Evolutionary conservation across 2,329 filamentous ascomycete species (phyloP), one percentile per base, ranked within the genome.

Genomic region (Ophiobolus disseminans): DNA sequence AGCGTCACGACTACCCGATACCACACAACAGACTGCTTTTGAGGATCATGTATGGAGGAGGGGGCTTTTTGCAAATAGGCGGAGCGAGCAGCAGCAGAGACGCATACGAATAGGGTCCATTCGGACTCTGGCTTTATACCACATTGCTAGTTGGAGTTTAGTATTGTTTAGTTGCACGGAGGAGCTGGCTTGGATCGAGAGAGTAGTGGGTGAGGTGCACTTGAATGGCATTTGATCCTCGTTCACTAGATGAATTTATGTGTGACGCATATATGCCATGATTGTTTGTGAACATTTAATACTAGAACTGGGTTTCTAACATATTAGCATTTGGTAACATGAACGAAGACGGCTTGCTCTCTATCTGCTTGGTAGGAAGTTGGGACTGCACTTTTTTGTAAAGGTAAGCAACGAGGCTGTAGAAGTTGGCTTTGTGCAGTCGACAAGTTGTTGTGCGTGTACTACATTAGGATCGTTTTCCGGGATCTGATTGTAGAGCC

Each of bases 1-100:
- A 71, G 66, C 66, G 66, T 66, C 61, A 72, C 68, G 70, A 73
- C 61, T 60, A 58, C 52, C 50, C 60, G 68, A 70, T 71, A 70
- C 67, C 67, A 70, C 60, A n/a, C n/a, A 56, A 56, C 68, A 70
- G 68, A 72, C 55, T 66, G 65, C 59, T 67, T 67, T 59, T 65
- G 36, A 53, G 50, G 55, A 55, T 64, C 60, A 63, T 66, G 54
- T 63, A 61, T 28, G n/a, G 54, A 59, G 62, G 63, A 45, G 43
- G 44, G 13, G 50, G 50, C 48, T 49, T n/a, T n/a, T 40, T 49
- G 53, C 48, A 55, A 50, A 54, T 50, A 50, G n/a, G n/a, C n/a
- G 43, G 54, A 55, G 43, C 23, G 32, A 49, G 48, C 20, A 49
- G 51, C 45, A 28, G 40, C 51, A 40, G 49, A n/a, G 30, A 14